Conservation (phyloP, 768 basidiomycete genomes). For the Rhizopogon rudus region DNA sequence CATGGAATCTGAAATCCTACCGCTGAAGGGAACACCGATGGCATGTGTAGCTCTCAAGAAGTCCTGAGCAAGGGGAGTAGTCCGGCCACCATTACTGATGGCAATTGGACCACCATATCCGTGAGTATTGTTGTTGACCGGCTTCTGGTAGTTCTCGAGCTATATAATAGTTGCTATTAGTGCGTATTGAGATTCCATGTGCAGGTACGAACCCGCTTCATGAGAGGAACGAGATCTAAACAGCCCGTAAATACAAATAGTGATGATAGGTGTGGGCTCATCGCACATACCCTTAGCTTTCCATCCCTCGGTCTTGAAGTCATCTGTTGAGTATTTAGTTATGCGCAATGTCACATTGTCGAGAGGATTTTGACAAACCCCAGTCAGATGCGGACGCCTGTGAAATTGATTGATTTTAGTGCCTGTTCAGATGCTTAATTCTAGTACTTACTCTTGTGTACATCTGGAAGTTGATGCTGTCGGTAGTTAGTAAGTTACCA, state of each 20-base stretch:
- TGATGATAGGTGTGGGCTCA: not conserved
- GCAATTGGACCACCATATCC: constrained; percentile 74
- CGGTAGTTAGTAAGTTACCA: constrained; percentile 1
- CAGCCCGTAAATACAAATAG: not conserved
- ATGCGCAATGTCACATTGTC: not conserved
- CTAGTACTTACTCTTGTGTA: constrained; percentile 49
- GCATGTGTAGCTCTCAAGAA: constrained; percentile 61
- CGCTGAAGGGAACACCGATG: constrained; percentile 60
- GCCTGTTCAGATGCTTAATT: not conserved
- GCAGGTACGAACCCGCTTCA: constrained; percentile 50
- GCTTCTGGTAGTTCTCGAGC: constrained; percentile 77
- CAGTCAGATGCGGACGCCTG: constrained; percentile 68
- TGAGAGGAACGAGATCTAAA: constrained; percentile 63
- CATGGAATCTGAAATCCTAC: constrained; percentile 28
- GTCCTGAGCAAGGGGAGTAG: constrained; percentile 61
- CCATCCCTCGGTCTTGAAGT: constrained; percentile 72
- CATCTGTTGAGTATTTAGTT: constrained; percentile 37
- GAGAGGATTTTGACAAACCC: constrained; percentile 36
- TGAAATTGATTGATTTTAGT: not conserved
- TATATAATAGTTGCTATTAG: constrained; percentile 14
- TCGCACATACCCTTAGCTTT: constrained; percentile 46
- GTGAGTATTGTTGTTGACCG: constrained; percentile 59
- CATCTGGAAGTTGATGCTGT: constrained; percentile 77
- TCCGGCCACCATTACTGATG: constrained; percentile 64
- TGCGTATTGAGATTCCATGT: not conserved